Percentiles rank a stretch among this genome's conserved stretches.
Conservation (phyloP, 306 rosid species). For the Dalbergia cultrata region DNA sequence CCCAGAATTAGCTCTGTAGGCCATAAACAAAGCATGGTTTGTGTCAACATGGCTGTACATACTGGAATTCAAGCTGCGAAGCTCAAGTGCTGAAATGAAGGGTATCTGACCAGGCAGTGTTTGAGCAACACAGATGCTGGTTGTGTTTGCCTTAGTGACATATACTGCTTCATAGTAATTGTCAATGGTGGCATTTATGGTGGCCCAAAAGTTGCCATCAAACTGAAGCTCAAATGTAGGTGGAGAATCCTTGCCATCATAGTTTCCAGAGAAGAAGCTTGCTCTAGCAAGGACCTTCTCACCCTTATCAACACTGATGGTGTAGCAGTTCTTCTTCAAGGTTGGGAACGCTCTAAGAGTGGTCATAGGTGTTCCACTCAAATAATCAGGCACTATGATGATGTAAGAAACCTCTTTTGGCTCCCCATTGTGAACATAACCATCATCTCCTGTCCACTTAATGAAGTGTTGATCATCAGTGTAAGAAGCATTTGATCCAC, state of each 20-base stretch:
- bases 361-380: neutral
- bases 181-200: conserved; percentile 37
- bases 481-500: conserved; percentile 47
- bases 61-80: conserved; percentile 50
- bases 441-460: conserved; percentile 52
- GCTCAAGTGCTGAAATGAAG: conserved; percentile 57
- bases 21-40: conserved; percentile 40
- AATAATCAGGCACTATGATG: neutral
- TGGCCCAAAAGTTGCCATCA: conserved; percentile 54
- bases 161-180: conserved; percentile 48
- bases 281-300: conserved; percentile 52
- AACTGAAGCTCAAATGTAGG: conserved; percentile 56
- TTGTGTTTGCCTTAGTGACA: conserved; percentile 42
- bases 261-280: conserved; percentile 60
- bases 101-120: conserved; percentile 55
- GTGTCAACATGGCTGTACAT: conserved; percentile 51
- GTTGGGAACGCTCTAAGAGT: conserved; percentile 57
- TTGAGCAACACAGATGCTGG: conserved; percentile 60
- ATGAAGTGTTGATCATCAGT: conserved; percentile 40
- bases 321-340: conserved; percentile 53
- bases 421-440: conserved; percentile 41
- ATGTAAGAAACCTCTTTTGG: too few relatives aligned
- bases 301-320: conserved; percentile 49
- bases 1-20: too few relatives aligned
- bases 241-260: conserved; percentile 54